Conservation (phyloP, 306 rosid genomes). For the Purshia tridentata region DNA sequence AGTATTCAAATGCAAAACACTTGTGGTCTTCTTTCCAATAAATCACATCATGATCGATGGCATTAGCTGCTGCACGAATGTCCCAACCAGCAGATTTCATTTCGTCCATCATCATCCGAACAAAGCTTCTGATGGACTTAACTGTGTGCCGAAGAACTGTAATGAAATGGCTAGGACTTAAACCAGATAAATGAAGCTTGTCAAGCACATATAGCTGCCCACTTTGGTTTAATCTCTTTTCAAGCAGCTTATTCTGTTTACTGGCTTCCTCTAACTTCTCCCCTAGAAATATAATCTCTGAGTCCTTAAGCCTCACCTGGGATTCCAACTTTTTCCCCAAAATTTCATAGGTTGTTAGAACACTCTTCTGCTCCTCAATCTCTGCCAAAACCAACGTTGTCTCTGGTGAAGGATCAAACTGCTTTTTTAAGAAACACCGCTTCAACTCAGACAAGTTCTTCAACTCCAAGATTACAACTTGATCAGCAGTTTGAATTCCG, state of each 20-base stretch:
- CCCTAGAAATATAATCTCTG: constrained; percentile 63
- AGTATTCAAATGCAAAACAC: constrained; percentile 74
- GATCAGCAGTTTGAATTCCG: constrained; percentile 76
- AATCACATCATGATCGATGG: constrained; percentile 47
- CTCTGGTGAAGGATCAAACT: constrained; percentile 68
- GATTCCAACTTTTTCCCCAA: constrained; percentile 70
- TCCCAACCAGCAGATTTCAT: constrained; percentile 69
- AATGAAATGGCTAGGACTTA: constrained; percentile 56
- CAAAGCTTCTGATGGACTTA: constrained; percentile 57
- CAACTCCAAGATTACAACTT: constrained; percentile 52
- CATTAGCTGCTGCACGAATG: constrained; percentile 57
- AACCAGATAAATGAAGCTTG: constrained; percentile 55
- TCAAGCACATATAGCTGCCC: constrained; percentile 48
- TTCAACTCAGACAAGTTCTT: constrained; percentile 78
- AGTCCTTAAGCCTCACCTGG: constrained; percentile 71
- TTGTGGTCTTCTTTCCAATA: constrained; percentile 70
- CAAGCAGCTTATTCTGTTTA: constrained; percentile 51
- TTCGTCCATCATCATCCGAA: constrained; percentile 54
- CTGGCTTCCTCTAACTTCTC: constrained; percentile 70
- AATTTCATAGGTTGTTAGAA: constrained; percentile 55
- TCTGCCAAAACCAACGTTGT: constrained; percentile 54
- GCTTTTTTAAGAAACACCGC: constrained; percentile 68
- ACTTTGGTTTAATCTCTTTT: constrained; percentile 66
- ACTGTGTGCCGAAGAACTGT: constrained; percentile 59
- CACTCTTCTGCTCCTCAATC: constrained; percentile 71